A percentile compares a stretch with the other conserved stretches of the same genome.
These are phyloP conservation scores for Yarrowia sp. DNA, from an alignment of 805 yeast genomes.

Conservation along the genomic window DNA sequence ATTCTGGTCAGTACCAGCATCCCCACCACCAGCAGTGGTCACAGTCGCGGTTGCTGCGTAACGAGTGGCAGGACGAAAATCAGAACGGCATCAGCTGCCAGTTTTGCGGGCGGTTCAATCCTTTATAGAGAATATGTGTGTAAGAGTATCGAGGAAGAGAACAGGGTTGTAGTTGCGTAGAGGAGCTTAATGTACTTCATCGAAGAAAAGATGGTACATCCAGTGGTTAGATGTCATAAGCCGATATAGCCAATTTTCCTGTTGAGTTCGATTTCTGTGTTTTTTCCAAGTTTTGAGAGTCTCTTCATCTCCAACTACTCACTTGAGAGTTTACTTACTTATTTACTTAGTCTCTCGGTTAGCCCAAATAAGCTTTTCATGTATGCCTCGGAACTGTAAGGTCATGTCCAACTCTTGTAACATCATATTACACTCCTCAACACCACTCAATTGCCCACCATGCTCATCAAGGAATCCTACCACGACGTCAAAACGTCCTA, in stretches of 20 bases:
- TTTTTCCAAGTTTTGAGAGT: too few species aligned
- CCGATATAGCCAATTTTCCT: too few species aligned
- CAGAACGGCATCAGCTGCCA: constrained; percentile 24
- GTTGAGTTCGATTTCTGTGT: too few species aligned
- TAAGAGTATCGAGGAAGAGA: too few species aligned
- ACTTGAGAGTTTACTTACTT: too few species aligned
- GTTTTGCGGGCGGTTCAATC: constrained; percentile 19
- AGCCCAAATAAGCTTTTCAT: neutral
- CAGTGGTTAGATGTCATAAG: too few species aligned
- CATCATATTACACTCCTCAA: neutral
- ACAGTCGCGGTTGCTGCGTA: neutral
- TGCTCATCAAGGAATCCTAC: constrained; percentile 72
- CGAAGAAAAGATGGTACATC: too few species aligned
- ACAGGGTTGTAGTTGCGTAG: too few species aligned
- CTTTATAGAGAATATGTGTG: neutral
- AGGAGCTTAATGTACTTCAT: too few species aligned
- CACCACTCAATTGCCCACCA: constrained; percentile 44
- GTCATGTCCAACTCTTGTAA: neutral
- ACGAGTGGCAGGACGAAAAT: constrained; percentile 35
- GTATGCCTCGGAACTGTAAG: neutral
- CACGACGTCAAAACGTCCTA: constrained; percentile 70
- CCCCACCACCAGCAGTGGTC: constrained; percentile 17
- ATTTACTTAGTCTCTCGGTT: too few species aligned
- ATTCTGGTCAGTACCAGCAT: constrained; percentile 10
- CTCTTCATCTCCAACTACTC: too few species aligned